Evolutionary conservation across 768 basidiomycete genomes (phyloP).

Genomic region (Chiua virens): DNA sequence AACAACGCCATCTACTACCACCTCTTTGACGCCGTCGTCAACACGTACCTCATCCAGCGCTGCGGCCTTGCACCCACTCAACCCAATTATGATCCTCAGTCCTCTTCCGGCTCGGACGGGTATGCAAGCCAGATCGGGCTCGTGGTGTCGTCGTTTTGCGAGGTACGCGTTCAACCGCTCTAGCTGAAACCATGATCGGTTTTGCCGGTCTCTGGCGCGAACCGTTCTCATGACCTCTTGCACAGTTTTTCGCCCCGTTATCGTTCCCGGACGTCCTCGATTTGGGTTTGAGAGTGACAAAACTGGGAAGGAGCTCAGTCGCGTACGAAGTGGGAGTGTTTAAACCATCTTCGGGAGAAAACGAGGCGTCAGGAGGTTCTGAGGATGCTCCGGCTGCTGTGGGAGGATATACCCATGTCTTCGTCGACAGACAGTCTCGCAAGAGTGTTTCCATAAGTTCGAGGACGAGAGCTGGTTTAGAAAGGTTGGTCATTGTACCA

Average conservation of each 20-base stretch:
- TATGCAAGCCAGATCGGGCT: conserved; percentile 57
- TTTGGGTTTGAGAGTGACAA: conserved; percentile 66
- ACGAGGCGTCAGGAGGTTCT: not conserved
- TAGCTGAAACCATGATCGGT: too few relatives aligned
- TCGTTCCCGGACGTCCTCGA: conserved; percentile 73
- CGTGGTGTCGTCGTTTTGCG: conserved; percentile 75
- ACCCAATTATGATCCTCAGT: conserved; percentile 23
- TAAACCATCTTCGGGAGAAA: conserved; percentile 21
- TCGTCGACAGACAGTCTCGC: conserved; percentile 61
- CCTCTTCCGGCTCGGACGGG: not conserved
- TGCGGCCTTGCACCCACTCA: conserved; percentile 56
- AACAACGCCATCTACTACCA: conserved; percentile 84
- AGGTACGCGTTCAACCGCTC: conserved; percentile 36
- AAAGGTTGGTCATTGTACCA: conserved; percentile 4
- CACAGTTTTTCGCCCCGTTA: conserved; percentile 67
- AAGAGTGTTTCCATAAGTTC: conserved; percentile 52
- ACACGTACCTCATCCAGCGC: conserved; percentile 69
- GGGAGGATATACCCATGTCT: conserved; percentile 79
- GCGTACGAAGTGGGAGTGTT: conserved; percentile 82
- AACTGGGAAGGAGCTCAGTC: conserved; percentile 73
- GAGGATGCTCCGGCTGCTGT: conserved; percentile 38
- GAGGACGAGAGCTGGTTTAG: conserved; percentile 46
- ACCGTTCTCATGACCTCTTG: not conserved
- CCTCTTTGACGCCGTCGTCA: conserved; percentile 79
- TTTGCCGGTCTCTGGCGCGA: too few relatives aligned